phyloP scores from a whole-genome alignment of 768 basidiomycete species.

The Imleria badia region DNA sequence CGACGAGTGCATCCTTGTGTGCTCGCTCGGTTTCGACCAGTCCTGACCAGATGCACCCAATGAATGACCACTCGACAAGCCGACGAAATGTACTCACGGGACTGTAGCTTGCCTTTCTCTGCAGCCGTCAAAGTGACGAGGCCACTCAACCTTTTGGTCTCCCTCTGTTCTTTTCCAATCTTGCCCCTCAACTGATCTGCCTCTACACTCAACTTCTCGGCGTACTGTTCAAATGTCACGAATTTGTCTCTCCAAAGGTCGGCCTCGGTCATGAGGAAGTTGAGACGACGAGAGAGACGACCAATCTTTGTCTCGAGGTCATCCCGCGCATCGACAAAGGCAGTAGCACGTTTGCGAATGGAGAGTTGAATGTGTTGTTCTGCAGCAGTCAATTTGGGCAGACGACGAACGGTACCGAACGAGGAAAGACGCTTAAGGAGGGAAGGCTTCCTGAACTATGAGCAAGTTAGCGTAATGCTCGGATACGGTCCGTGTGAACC shows the following conservation, averaged over 20 bases:
- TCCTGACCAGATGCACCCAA: conserved; percentile 43
- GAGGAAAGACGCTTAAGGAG: conserved; percentile 81
- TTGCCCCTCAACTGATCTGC: conserved; percentile 81
- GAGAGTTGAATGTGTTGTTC: conserved; percentile 86
- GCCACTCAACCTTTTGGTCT: conserved; percentile 82
- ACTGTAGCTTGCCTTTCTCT: conserved; percentile 77
- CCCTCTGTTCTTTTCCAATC: conserved; percentile 89
- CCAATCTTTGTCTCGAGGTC: conserved; percentile 94
- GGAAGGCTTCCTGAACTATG: conserved; percentile 83
- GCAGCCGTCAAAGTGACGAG: conserved; percentile 73
- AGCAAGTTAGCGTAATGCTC: conserved; percentile 3
- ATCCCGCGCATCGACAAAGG: conserved; percentile 91
- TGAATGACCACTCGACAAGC: conserved; percentile 1
- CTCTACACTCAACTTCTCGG: conserved; percentile 85
- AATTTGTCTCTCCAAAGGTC: conserved; percentile 94
- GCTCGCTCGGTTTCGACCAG: conserved; percentile 79
- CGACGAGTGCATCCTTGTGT: conserved; percentile 75
- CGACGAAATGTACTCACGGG: conserved; percentile 50
- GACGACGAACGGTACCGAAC: conserved; percentile 66
- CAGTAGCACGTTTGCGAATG: conserved; percentile 91
- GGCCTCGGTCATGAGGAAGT: conserved; percentile 89
- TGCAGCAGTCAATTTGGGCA: conserved; percentile 71
- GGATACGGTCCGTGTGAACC: background rate
- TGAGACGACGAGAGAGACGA: conserved; percentile 77
- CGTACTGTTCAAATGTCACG: conserved; percentile 91